A percentile compares a stretch with the other conserved stretches of the same genome.
Evolutionary conservation across 306 rosid genomes (phyloP).

Genomic region (Astragalus membranaceus): DNA sequence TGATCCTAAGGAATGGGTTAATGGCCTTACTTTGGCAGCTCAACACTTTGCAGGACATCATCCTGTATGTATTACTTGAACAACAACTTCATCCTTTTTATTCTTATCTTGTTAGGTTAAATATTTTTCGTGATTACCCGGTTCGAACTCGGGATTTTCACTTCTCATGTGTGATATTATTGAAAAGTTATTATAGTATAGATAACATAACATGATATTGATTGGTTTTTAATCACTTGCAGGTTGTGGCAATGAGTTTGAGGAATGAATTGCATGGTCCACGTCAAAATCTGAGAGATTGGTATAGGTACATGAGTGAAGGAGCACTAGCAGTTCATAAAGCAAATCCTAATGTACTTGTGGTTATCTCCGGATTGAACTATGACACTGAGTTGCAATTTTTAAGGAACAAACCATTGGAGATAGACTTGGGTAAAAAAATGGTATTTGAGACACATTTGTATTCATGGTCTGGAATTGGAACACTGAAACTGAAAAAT

Average conservation of each 20-base stretch:
- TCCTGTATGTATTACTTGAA: constrained; percentile 15
- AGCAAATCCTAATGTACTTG: constrained; percentile 22
- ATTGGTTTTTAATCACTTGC: background rate
- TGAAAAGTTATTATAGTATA: too few relatives aligned
- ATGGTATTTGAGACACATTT: constrained; percentile 30
- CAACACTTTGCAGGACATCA: constrained; percentile 10
- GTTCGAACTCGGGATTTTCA: too few relatives aligned
- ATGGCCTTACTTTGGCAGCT: constrained; percentile 39
- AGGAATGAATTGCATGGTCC: constrained; percentile 41
- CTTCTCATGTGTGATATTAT: too few relatives aligned
- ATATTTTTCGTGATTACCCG: too few relatives aligned
- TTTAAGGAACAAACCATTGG: constrained; percentile 7
- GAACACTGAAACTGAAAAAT: background rate
- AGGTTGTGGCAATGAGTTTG: constrained; percentile 40
- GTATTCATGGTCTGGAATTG: constrained; percentile 26
- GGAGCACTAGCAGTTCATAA: constrained; percentile 26
- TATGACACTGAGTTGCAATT: constrained; percentile 31
- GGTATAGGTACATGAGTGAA: constrained; percentile 22
- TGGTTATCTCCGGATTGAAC: constrained; percentile 32
- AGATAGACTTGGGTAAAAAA: constrained; percentile 13
- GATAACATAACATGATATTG: too few relatives aligned
- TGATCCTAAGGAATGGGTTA: constrained; percentile 46
- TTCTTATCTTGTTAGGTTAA: background rate
- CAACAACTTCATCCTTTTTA: background rate
- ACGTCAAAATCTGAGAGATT: constrained; percentile 12